Base-by-base conservation (phyloP, 331 rosid species). In the Arachis monticola region DNA sequence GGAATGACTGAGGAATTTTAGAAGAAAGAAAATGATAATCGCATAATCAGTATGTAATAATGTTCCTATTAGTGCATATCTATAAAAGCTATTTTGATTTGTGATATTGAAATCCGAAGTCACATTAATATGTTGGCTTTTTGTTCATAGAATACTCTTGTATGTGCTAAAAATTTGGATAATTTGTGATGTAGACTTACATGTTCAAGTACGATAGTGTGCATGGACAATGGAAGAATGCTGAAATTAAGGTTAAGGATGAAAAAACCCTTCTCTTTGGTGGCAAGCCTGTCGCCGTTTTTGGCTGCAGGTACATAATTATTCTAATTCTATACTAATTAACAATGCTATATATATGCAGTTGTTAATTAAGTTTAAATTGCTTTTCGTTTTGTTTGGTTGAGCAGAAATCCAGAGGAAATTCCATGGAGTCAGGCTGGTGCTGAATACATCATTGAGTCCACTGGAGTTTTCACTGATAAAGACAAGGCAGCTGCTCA, bases 401-500 rank as follows among this genome's bases (percentile, higher is more conserved):
- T 73, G 7, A 46, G 58, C 65, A 89, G 93, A 87, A 85, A 84
- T 46, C 97, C 96, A 0, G 92, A 87, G 63, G 93, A 88, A 74
- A 90, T 90, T 80, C 93, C 97, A 7, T 90, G 97, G 97, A 90
- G 87, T 8, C 66, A 84, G 74, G 80, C 79, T 1, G 93, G 96
- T 35, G 94, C 97, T 13, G 94, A 90, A 0, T 90, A 17, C 81
- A 91, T 92, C 9, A 92, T 90, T 3, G 94, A 92, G 86, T 92
- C 97, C 45, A 90, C 92, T 2, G 94, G 94, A 68, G 97, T 90
- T 64, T 87, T 88, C 80, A 88, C 97, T 5, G 96, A 92, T 61
- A 74, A 90, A 70, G 90, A 87, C 70, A 92, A 90, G 77, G 97
- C 94, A 13, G 85, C 92, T 47, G 81, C 87, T 14, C 97, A 89